Evolutionary conservation across 768 basidiomycete species (phyloP).

Genomic region (Xanthoconium stramineum): DNA sequence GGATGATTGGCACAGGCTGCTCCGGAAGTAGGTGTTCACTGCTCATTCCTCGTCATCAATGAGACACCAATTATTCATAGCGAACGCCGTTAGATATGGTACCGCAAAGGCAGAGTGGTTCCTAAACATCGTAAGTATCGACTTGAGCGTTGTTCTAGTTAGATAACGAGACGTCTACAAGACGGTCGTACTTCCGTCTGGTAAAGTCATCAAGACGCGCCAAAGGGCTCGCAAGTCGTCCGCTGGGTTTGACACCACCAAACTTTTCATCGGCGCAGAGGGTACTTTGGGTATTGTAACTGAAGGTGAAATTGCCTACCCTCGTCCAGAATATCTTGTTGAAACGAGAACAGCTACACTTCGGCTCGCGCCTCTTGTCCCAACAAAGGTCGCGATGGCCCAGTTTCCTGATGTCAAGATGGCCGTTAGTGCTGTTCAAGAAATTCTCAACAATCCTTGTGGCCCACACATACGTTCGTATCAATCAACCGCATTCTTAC

Average conservation of each 20-base stretch:
- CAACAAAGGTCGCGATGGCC: slow-evolving; percentile 84
- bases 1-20: slow-evolving; percentile 87
- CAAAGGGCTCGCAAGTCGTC: slow-evolving; percentile 77
- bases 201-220: slow-evolving; percentile 86
- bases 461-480: slow-evolving; percentile 72
- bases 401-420: slow-evolving; percentile 78
- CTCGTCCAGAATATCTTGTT: not conserved
- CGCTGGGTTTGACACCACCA: slow-evolving; percentile 84
- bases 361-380: slow-evolving; percentile 74
- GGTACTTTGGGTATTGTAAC: slow-evolving; percentile 88
- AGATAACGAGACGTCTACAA: slow-evolving; percentile 22
- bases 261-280: slow-evolving; percentile 87
- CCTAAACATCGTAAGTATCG: slow-evolving; percentile 60
- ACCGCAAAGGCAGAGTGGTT: slow-evolving; percentile 90
- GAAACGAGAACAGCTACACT: slow-evolving; percentile 58
- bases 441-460: slow-evolving; percentile 65
- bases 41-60: not conserved
- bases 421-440: slow-evolving; percentile 79
- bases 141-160: not conserved
- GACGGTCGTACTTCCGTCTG: slow-evolving; percentile 83
- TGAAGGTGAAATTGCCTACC: slow-evolving; percentile 47
- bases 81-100: slow-evolving; percentile 82
- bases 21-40: slow-evolving; percentile 61
- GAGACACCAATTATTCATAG: slow-evolving; percentile 30
- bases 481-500: not conserved